Percentiles rank a stretch among this genome's conserved stretches.
phyloP scores from a whole-genome alignment of 2,329 filamentous ascomycete genomes.

The Pseudocercospora pini-densiflorae region DNA sequence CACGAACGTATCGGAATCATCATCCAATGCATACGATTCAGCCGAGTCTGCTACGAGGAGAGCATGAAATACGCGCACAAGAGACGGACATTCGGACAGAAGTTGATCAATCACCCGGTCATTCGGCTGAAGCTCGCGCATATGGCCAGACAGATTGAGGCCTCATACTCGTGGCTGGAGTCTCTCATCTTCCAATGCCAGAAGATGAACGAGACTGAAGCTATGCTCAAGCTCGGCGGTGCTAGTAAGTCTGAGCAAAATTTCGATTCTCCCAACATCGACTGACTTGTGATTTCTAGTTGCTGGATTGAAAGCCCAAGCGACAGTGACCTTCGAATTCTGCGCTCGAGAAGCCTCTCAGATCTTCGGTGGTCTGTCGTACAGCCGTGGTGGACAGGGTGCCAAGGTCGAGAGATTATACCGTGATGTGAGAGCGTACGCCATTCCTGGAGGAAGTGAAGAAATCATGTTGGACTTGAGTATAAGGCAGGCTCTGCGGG shows the following conservation, averaged over 20 bases:
- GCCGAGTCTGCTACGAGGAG: constrained; percentile 96
- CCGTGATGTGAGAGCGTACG: constrained; percentile 92
- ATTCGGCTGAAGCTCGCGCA: constrained; percentile 89
- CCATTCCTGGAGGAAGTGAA: constrained; percentile 89
- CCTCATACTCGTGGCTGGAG: constrained; percentile 96
- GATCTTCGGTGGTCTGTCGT: constrained; percentile 94
- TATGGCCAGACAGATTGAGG: constrained; percentile 98
- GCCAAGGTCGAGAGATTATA: constrained; percentile 95
- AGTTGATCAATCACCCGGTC: constrained; percentile 89
- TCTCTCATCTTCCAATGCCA: constrained; percentile 91
- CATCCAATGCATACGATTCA: constrained; percentile 95
- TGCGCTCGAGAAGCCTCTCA: constrained; percentile 95
- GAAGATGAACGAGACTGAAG: constrained; percentile 91
- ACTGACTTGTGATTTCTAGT: constrained; percentile 54
- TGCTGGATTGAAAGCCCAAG: constrained; percentile 90
- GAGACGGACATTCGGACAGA: constrained; percentile 94
- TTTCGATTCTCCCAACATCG: neutral
- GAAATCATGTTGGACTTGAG: constrained; percentile 99
- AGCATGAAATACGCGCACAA: constrained; percentile 97
- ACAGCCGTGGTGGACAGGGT: constrained; percentile 91
- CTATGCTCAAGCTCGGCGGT: constrained; percentile 93
- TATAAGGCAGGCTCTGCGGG: constrained; percentile 86
- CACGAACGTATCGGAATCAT: constrained; percentile 99
- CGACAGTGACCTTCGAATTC: constrained; percentile 94
- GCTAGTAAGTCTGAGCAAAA: constrained; percentile 49